phyloP scores from a whole-genome alignment of 768 basidiomycete species.

The Podaxis pistillaris region DNA sequence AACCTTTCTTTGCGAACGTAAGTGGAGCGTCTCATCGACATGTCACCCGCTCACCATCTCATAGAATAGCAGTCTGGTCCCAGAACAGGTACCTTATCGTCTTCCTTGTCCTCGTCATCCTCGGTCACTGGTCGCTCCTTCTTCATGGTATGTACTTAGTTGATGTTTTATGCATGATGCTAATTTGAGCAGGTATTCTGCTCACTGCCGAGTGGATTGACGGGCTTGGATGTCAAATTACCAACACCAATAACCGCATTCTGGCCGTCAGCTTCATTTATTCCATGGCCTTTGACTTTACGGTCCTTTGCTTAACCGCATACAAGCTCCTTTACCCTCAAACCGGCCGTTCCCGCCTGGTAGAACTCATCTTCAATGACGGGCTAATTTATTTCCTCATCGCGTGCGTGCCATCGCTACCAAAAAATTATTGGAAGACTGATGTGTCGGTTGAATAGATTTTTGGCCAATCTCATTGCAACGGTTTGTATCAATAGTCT shows the following conservation, averaged over 20 bases:
- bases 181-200: slow-evolving; percentile 43
- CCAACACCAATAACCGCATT: slow-evolving; percentile 53
- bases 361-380: slow-evolving; percentile 67
- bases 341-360: slow-evolving; percentile 51
- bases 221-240: slow-evolving; percentile 53
- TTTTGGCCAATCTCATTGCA: slow-evolving; percentile 64
- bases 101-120: slow-evolving; percentile 53
- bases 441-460: slow-evolving; percentile 34
- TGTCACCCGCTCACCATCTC: neutral
- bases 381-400: slow-evolving; percentile 72
- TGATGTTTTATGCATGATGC: neutral
- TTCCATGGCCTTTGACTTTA: slow-evolving; percentile 70
- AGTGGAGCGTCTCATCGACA: slow-evolving; percentile 25
- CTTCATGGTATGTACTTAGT: slow-evolving; percentile 49
- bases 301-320: slow-evolving; percentile 58
- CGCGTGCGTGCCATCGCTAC: slow-evolving; percentile 44
- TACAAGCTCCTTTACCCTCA: slow-evolving; percentile 53
- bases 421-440: neutral
- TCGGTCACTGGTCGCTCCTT: slow-evolving; percentile 72
- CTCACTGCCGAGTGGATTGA: slow-evolving; percentile 57
- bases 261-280: slow-evolving; percentile 72
- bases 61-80: slow-evolving; percentile 71
- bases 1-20: slow-evolving; percentile 71
- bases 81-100: slow-evolving; percentile 51
- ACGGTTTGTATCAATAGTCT: slow-evolving; percentile 42